A percentile compares a stretch with the other conserved stretches of the same genome.
Evolutionary conservation across 139 green algal species (phyloP).

Genomic region (Tetratostichococcus sp.): DNA sequence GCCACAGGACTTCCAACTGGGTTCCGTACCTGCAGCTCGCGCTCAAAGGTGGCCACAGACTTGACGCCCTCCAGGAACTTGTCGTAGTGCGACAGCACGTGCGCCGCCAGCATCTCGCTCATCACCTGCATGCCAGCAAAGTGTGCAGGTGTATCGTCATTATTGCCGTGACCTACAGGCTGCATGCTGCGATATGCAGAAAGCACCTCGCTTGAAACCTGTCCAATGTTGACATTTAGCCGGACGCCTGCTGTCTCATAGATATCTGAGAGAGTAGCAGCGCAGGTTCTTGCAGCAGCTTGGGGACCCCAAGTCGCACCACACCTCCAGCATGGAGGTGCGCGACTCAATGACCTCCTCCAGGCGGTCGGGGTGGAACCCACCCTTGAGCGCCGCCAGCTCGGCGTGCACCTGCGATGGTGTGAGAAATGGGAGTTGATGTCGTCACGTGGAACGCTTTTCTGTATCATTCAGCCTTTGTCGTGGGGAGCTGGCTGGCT

Average conservation of each 20-base stretch:
- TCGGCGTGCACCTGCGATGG: slow-evolving; percentile 15
- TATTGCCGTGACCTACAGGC: background rate
- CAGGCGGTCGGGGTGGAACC: slow-evolving; percentile 17
- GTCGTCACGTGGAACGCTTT: no score
- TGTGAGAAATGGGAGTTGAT: no score
- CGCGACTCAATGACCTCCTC: slow-evolving; percentile 33
- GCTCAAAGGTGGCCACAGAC: slow-evolving; percentile 21
- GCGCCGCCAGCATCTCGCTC: slow-evolving; percentile 34
- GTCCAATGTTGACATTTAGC: no score
- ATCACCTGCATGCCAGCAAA: slow-evolving; percentile 24
- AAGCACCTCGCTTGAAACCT: no score
- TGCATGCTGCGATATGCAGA: no score
- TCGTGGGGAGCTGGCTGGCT: no score
- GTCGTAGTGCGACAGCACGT: slow-evolving; percentile 42
- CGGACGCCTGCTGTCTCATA: no score
- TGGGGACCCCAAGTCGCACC: no score
- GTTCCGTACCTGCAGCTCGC: slow-evolving; percentile 19
- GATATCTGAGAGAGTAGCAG: no score
- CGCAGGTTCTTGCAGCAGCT: no score
- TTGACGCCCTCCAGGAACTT: slow-evolving; percentile 34
- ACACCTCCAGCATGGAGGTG: slow-evolving; percentile 37
- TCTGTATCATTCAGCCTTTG: no score
- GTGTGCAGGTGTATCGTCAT: background rate
- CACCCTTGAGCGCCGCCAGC: slow-evolving; percentile 16
- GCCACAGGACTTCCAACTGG: background rate